phyloP scores from a whole-genome alignment of 1,139 yeast species.

The Candida buenavistaensis region DNA sequence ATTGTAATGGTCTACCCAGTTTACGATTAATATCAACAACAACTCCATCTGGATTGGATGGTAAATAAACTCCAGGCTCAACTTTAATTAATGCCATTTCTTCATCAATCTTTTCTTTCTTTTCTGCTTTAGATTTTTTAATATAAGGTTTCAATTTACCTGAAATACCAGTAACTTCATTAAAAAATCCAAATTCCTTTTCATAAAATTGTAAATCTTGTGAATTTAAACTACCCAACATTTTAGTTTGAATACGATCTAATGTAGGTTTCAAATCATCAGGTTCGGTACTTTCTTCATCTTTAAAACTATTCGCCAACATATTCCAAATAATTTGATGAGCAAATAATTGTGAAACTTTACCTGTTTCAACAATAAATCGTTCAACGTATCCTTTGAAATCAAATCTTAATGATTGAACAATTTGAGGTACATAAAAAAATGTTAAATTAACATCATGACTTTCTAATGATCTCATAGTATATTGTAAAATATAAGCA shows the following conservation, averaged over 20 bases:
- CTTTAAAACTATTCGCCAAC: constrained; percentile 89
- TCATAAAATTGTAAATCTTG: constrained; percentile 70
- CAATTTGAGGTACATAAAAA: constrained; percentile 97
- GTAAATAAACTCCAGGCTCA: constrained; percentile 85
- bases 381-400: constrained; percentile 81
- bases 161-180: constrained; percentile 88
- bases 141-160: constrained; percentile 94
- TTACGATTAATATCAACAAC: constrained; percentile 88
- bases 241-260: constrained; percentile 68
- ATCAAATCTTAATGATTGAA: constrained; percentile 86
- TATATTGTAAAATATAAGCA: constrained; percentile 75
- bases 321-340: constrained; percentile 99
- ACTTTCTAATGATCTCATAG: constrained; percentile 85
- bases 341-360: constrained; percentile 86
- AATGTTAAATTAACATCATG: constrained; percentile 89
- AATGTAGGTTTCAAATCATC: constrained; percentile 82
- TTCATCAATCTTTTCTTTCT: constrained; percentile 93
- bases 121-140: constrained; percentile 92
- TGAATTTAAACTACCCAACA: constrained; percentile 61
- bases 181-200: constrained; percentile 84
- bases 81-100: constrained; percentile 85
- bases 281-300: constrained; percentile 79
- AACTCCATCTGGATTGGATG: constrained; percentile 96
- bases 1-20: constrained; percentile 94
- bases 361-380: constrained; percentile 89